These are phyloP conservation scores for Haematococcus sp. DNA, from an alignment of 139 green algal genomes.

Conservation along the genomic window DNA sequence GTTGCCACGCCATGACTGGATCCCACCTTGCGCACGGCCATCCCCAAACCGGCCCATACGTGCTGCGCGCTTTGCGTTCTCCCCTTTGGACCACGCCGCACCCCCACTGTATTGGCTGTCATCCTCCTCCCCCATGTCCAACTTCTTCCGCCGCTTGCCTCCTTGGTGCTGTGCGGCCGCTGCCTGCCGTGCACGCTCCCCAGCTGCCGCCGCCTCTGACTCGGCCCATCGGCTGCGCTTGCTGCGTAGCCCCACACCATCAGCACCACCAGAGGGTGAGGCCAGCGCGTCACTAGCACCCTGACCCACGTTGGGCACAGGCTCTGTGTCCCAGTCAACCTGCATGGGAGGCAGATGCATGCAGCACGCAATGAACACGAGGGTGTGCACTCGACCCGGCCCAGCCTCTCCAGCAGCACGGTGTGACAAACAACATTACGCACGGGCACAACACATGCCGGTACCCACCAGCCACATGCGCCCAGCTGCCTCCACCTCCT, in stretches of 20 bases:
- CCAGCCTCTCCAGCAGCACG: too few species aligned
- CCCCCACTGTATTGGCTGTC: background rate
- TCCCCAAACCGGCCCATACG: slow-evolving; percentile 52
- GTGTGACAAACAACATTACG: too few species aligned
- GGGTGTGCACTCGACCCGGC: too few species aligned
- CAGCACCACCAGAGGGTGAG: background rate
- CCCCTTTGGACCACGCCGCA: slow-evolving; percentile 4
- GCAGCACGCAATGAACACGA: too few species aligned
- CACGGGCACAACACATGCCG: slow-evolving; percentile 2
- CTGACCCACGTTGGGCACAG: slow-evolving; percentile 11
- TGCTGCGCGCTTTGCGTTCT: slow-evolving; percentile 31
- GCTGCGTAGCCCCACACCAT: background rate
- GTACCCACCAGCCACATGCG: slow-evolving; percentile 31
- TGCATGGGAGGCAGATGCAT: background rate
- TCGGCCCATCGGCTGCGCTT: slow-evolving; percentile 31
- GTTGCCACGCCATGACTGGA: slow-evolving; percentile 9
- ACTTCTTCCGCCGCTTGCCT: slow-evolving; percentile 32
- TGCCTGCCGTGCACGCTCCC: background rate
- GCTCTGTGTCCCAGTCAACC: slow-evolving; percentile 28
- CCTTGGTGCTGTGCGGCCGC: slow-evolving; percentile 12
- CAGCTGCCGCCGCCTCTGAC: background rate
- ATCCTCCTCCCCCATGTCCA: background rate
- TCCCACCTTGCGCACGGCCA: slow-evolving; percentile 25
- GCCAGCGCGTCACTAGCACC: background rate
- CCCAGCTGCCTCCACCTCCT: slow-evolving; percentile 29